phyloP scores from a whole-genome alignment of 2,329 filamentous ascomycete genomes.

The Fusarium siculi region DNA sequence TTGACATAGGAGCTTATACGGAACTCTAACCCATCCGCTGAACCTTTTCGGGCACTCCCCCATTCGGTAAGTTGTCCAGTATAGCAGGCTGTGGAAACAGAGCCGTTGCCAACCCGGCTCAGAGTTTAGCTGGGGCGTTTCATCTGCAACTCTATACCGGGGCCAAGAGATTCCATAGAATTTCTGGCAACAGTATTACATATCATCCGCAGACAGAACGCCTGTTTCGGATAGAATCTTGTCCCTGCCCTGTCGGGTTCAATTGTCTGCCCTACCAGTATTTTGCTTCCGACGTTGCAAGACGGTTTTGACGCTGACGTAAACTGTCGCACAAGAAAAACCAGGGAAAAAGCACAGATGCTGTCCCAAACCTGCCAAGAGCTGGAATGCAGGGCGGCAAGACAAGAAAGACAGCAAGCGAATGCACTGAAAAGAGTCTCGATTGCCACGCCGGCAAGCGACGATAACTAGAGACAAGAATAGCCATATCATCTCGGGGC shows the following conservation, averaged over 20 bases:
- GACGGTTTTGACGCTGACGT: neutral
- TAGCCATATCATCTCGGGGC: slow-evolving; percentile 23
- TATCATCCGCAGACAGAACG: neutral
- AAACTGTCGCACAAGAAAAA: slow-evolving; percentile 19
- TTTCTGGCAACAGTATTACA: neutral
- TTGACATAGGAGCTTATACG: slow-evolving; percentile 8
- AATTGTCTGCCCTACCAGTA: neutral
- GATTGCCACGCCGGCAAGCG: slow-evolving; percentile 13
- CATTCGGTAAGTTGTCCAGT: slow-evolving; percentile 23
- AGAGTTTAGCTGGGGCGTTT: slow-evolving; percentile 34
- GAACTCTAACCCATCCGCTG: slow-evolving; percentile 21
- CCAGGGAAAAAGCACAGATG: neutral
- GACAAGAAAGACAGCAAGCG: slow-evolving; percentile 1
- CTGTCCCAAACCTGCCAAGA: slow-evolving; percentile 12
- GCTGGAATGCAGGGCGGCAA: slow-evolving; percentile 16
- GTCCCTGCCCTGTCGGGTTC: neutral
- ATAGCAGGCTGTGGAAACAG: neutral
- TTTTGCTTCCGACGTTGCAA: slow-evolving; percentile 6
- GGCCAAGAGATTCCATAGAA: neutral
- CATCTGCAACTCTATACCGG: slow-evolving; percentile 14
- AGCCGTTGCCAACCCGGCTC: slow-evolving; percentile 10
- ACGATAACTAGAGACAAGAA: slow-evolving; percentile 9
- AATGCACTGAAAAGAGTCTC: slow-evolving; percentile 7
- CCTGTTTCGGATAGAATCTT: slow-evolving; percentile 1
- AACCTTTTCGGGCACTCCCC: slow-evolving; percentile 32